phyloP scores from a whole-genome alignment of 1,284 basidiomycete genomes.

The Pterulicium gracile region DNA sequence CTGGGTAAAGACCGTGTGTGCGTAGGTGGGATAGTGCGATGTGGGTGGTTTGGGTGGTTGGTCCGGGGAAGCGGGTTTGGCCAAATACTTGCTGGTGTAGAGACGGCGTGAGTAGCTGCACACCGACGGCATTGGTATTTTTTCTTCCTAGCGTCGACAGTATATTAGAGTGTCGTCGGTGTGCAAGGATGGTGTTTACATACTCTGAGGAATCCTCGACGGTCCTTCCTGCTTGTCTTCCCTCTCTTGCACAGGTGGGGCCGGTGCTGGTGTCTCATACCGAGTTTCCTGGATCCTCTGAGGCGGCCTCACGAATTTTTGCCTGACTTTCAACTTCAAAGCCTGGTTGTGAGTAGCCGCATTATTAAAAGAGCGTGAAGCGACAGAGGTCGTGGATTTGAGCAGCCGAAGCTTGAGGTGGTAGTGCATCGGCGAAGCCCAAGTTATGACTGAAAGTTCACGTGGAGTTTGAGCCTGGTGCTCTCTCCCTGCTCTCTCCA shows the following conservation, averaged over 20 bases:
- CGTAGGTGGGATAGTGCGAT: conserved; percentile 76
- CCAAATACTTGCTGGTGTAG: conserved; percentile 84
- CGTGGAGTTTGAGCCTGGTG: no score
- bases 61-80: conserved; percentile 51
- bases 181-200: no score
- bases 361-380: no score
- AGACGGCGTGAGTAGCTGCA: conserved; percentile 78
- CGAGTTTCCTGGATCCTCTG: neutral
- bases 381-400: no score
- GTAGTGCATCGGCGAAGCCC: no score
- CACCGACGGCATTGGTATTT: conserved; percentile 85
- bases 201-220: neutral
- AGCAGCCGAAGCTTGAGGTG: no score
- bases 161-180: no score
- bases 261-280: no score
- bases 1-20: conserved; percentile 71
- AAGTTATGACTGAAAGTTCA: no score
- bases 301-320: neutral
- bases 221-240: conserved; percentile 1
- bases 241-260: no score
- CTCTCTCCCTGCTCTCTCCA: no score
- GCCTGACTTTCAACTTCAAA: neutral
- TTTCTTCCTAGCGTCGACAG: conserved; percentile 72
- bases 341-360: no score
- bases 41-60: conserved; percentile 52